Evolutionary conservation across 176 grass and related monocot genomes (phyloP), one percentile per base, ranked within the genome.

Genomic region (Eragrostis curvula): DNA sequence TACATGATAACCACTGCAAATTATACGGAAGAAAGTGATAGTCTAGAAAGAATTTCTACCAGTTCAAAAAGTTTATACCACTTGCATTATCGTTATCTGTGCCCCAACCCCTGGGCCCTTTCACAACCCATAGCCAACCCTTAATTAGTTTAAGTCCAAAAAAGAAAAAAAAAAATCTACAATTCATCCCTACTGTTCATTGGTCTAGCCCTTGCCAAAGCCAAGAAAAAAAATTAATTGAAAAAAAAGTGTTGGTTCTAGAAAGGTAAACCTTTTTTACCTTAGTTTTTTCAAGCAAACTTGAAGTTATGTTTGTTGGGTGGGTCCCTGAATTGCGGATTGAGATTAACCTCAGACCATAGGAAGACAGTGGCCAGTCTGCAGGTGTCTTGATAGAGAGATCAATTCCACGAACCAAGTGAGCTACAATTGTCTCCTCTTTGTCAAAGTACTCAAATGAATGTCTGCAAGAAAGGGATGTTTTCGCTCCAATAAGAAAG

Each of bases 381-480:
- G 51, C 81, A 75, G 81, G 51, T 84, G 89, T 90, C 87, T 95
- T 89, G 42, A 98, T 91, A 79, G 82, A 98, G 62, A 89, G 84
- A 89, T 93, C 96, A 59, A 98, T 79, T 12, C 90, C 96, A 48
- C 92, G 84, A 53, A 85, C 92, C 76, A 98, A 62, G 79, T 93
- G 96, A 79, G 87, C 88, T 77, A 85, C 76, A 20, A 98, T 71
- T 53, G 74, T 82, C 67, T 89, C 87, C 79, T 95, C 90, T 81
- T 81, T 90, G 66, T 93, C 88, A 2, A 78, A 84, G 78, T 95
- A 95, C 72, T 93, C 88, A 85, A 95, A 98, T 49, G 92, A 93
- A 74, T 93, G 92, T 73, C 96, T 98, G 91, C 36, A 80, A 84
- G 40, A 84, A 71, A 40, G 79, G 3, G 80, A 80, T 28, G 58